These are phyloP conservation scores for Myxozyma neotropica DNA, from an alignment of 805 yeast species.

Conservation along the genomic window DNA sequence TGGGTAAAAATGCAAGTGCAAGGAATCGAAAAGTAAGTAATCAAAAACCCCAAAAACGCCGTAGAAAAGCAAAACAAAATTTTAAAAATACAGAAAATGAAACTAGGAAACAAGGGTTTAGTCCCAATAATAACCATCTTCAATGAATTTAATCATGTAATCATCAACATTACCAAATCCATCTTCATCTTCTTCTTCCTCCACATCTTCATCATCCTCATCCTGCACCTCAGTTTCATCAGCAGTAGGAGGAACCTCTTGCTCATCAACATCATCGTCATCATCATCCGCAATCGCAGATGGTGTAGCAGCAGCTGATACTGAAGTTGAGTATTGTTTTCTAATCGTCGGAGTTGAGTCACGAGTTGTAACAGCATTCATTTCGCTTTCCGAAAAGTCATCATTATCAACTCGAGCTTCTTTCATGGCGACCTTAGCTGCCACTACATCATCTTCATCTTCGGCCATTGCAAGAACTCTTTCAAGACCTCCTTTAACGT, in stretches of 20 bases:
- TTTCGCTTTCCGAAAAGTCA: conserved; percentile 55
- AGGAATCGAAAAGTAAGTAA: not conserved
- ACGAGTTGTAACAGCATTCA: not conserved
- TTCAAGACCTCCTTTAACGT: conserved; percentile 46
- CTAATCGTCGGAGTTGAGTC: conserved; percentile 12
- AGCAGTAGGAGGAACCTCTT: no score
- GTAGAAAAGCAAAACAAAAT: not conserved
- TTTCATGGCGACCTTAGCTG: conserved; percentile 85
- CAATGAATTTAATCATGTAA: conserved; percentile 90
- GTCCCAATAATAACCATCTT: conserved; percentile 42
- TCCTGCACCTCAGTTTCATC: conserved; percentile 38
- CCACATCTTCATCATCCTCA: conserved; percentile 47
- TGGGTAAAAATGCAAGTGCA: not conserved
- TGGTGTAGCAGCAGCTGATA: conserved; percentile 25
- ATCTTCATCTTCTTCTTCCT: conserved; percentile 55
- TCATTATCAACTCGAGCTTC: conserved; percentile 83
- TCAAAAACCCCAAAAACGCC: not conserved
- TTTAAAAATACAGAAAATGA: not conserved
- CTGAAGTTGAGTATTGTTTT: conserved; percentile 22
- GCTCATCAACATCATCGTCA: not conserved
- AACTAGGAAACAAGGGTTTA: conserved; percentile 2
- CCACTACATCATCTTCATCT: conserved; percentile 75
- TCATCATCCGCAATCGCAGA: conserved; percentile 1
- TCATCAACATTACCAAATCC: conserved; percentile 80
- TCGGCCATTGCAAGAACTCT: conserved; percentile 86